Base-by-base conservation (phyloP, 257 asterid genomes). In the Solanum tacnaense region DNA sequence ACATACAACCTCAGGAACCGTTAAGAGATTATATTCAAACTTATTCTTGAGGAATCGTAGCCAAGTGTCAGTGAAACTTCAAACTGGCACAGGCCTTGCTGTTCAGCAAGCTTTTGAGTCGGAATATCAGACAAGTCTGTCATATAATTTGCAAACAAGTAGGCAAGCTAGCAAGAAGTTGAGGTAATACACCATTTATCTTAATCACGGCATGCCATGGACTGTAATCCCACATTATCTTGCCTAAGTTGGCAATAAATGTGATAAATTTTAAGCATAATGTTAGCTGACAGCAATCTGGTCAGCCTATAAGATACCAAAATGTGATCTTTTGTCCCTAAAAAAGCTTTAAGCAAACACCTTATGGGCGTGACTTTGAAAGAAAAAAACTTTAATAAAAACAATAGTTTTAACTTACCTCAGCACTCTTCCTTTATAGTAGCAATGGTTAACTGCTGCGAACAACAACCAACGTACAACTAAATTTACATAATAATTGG, bases 111-210 rank as follows among this genome's bases (percentile, higher is more conserved):
- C 90, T 95, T 94, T 74, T 90, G 86, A 60, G 82, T 88, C 44
- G 98, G 98, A 72, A 97, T 92, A 81, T 91, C 96, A 34, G 97
- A 95, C 86, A 95, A 91, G 91, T 95, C 99, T 97, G 94, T 87
- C 84, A 39, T 75, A 84, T 39, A 39, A 76, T 76, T 65, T 29
- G 67, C 41, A 72, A 23, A n/a, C 27, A 25, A 13, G 20, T 12
- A 71, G 8, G 32, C 7, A 44, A 20, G 58, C 62, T 36, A 86
- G 85, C 60, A 31, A 29, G 81, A 41, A 3, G 23, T 36, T 41
- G 60, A 39, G 13, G 84, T n/a, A n/a, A 23, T n/a, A 76, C 60
- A 76, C n/a, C 34, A 76, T 39, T 3, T 76, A 39, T 76, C 84
- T 38, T 11, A 39, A 39, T 78, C 62, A 78, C 13, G 62, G 84